These are phyloP conservation scores for Pseudocercospora fuligena DNA, from an alignment of 2,329 filamentous ascomycete species.

Conservation along the genomic window DNA sequence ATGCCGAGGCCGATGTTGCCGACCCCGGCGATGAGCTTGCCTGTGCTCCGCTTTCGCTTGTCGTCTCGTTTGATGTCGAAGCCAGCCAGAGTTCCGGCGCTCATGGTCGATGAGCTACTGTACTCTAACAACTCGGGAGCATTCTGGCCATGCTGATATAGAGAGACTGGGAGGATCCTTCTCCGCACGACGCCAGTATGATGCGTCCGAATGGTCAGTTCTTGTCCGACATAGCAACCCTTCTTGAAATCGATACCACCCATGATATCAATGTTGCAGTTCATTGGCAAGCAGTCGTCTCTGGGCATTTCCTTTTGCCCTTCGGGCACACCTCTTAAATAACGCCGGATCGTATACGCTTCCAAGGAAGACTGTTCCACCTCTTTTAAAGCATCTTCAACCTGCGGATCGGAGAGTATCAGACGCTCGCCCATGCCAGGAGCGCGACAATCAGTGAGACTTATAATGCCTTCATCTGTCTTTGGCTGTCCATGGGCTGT, in stretches of 20 bases:
- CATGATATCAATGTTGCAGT: conserved; percentile 87
- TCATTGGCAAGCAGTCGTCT: conserved; percentile 78
- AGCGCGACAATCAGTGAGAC: conserved; percentile 46
- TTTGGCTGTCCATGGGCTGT: conserved; percentile 35
- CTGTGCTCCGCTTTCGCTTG: conserved; percentile 69
- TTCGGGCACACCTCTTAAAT: conserved; percentile 81
- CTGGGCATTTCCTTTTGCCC: conserved; percentile 77
- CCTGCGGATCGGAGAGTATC: conserved; percentile 39
- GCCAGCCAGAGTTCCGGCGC: conserved; percentile 17
- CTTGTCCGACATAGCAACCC: conserved; percentile 96
- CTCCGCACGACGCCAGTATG: conserved; percentile 94
- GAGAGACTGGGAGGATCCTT: conserved; percentile 77
- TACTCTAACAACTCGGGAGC: conserved; percentile 55
- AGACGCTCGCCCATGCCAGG: conserved; percentile 43
- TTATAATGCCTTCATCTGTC: conserved; percentile 38
- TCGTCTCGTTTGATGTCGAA: conserved; percentile 59
- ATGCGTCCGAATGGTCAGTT: conserved; percentile 92
- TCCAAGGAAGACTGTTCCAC: conserved; percentile 46
- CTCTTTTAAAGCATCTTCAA: conserved; percentile 36
- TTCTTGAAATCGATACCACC: conserved; percentile 89
- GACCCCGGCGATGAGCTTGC: conserved; percentile 77
- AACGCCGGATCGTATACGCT: conserved; percentile 76
- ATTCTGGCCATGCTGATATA: conserved; percentile 62
- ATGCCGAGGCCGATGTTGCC: conserved; percentile 87
- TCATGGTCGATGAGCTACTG: conserved; percentile 36